phyloP scores from a whole-genome alignment of 163 green algal species.

The Prototheca stagnorum region DNA sequence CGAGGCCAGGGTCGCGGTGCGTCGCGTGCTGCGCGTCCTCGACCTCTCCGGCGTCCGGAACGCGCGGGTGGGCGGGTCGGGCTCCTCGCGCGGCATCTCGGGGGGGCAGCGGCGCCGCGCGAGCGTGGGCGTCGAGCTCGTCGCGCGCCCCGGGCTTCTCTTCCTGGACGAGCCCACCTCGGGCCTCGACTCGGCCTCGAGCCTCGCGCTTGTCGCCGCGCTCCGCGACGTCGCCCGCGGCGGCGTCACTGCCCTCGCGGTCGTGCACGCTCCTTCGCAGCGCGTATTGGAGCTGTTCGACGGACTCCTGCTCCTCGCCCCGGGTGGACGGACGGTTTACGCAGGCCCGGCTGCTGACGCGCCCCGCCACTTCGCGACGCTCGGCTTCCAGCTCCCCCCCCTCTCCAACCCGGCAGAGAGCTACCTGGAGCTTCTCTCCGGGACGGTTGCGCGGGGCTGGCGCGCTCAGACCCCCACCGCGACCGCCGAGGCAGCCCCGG shows the following conservation, averaged over 20 bases:
- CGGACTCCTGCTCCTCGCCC: constrained; percentile 31
- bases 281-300: constrained; percentile 23
- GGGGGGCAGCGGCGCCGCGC: constrained; percentile 85
- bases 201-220: constrained; percentile 62
- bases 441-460: too few relatives aligned
- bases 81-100: constrained; percentile 42
- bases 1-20: constrained; percentile 55
- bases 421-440: constrained; percentile 70
- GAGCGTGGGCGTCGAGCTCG: constrained; percentile 78
- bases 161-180: constrained; percentile 64
- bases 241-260: constrained; percentile 65
- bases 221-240: constrained; percentile 50
- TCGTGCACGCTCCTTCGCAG: constrained; percentile 46
- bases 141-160: constrained; percentile 74
- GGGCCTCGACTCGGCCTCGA: constrained; percentile 72
- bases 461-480: too few relatives aligned
- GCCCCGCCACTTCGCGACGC: constrained; percentile 45
- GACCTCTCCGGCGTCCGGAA: constrained; percentile 55
- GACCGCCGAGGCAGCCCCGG: too few relatives aligned
- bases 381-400: constrained; percentile 47
- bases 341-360: constrained; percentile 34
- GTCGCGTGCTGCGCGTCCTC: constrained; percentile 57
- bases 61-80: constrained; percentile 76
- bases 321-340: constrained; percentile 29
- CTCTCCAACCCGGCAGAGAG: constrained; percentile 63